Base-by-base conservation (phyloP, 345 rosid genomes). In the Tarenaya hassleriana region DNA sequence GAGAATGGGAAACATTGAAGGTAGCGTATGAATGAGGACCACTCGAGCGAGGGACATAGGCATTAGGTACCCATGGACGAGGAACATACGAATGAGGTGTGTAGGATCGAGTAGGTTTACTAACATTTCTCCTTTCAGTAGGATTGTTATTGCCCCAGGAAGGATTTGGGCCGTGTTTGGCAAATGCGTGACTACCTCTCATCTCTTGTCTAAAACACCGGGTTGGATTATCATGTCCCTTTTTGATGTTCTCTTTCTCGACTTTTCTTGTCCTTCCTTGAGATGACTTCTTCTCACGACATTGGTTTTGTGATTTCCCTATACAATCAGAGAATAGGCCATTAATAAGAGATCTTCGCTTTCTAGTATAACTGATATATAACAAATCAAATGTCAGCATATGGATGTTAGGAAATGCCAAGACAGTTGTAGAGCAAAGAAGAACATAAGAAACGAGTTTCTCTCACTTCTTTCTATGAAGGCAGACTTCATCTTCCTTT, bases 231-330 rank as follows among this genome's bases (percentile, higher is more conserved):
- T 63, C 44, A 31, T 32, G 51, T 17, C 42, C 52, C 6, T 55
- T 21, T 31, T 8, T 46, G 44, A 1, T 7, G 73, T 60, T 66
- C n/a, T 49, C 52, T 29, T 60, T 70, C 41, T 40, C 64, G 11
- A 27, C 39, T 62, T 59, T 62, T 38, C 61, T 61, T 37, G 61
- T 50, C 67, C 53, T 69, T 41, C 55, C 41, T 60, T 38, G 68
- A 34, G 50, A 27, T 15, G 72, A 61, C 60, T 58, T 66, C 58
- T 55, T 66, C 46, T 57, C 18, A 24, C 53, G 62, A 49, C 33
- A 70, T 58, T 66, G 68, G 63, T 66, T 76, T 39, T 40, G 68
- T 35, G 10, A 59, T 58, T 75, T 72, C 37, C 55, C 60, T 7
- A 44, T 43, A 64, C 55, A 33, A 69, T 42, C 34, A 48, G 35